Evolutionary conservation across 345 rosid genomes (phyloP), one percentile per base, ranked within the genome.

Genomic region (Populus nigra): DNA sequence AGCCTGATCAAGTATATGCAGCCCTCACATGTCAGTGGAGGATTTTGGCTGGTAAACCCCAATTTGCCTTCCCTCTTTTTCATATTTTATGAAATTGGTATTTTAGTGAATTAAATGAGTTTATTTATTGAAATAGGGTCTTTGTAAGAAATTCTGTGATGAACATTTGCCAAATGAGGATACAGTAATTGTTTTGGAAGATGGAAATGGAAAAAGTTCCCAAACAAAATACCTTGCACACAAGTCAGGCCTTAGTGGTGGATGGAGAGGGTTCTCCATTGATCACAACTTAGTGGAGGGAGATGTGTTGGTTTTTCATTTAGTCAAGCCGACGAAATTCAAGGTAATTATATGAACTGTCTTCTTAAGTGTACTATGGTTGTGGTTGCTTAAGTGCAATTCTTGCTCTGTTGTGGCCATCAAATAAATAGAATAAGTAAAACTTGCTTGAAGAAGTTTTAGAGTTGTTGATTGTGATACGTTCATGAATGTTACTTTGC

Each of bases 41-140:
- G 82, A 16, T 80, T 80, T 63, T 80, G 81, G 81, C 75, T 78
- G 81, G 81, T 78, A 43, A 39, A 20, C n/a, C 20, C 45, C 50
- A 29, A 5, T 45, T 43, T 59, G n/a, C 3, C 13, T 3, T n/a
- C 16, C 7, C 27, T 41, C 55, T 5, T 50, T 55, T 25, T 15
- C 8, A 17, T 13, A 31, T 36, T 49, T 71, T 65, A 5, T 27
- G 18, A 20, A 17, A 36, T 45, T 36, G 23, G 31, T 39, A 10
- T 7, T 38, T 15, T 47, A 38, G 35, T 4, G 49, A 22, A 13
- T 27, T 29, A 39, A 45, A 11, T 23, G 33, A 20, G 7, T 47
- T 61, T 25, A 63, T 33, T 27, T 50, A 73, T 57, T 73, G 72
- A 22, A 69, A 33, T 47, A 78, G 81, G 81, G 81, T 68, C 73